Conservation (phyloP, 2,329 filamentous ascomycete genomes). For the Apiospora phragmitis region DNA sequence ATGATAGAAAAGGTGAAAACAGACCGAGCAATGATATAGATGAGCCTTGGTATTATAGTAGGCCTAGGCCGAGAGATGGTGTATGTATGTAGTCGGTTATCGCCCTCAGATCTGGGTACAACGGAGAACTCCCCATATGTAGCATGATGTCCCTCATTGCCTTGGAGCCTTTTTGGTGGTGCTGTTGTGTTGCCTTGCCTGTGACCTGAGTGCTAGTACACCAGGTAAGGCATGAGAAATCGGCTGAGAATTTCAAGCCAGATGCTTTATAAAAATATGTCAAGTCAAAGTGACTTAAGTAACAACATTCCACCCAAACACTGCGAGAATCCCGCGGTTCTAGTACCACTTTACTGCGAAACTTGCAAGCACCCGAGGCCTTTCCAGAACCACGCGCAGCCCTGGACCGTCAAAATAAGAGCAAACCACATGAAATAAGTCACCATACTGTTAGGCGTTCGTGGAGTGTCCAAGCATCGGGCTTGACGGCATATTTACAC, state of each 20-base stretch:
- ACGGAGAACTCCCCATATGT: neutral
- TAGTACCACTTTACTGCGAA: neutral
- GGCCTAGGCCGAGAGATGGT: neutral
- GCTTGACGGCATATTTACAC: neutral
- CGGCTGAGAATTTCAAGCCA: neutral
- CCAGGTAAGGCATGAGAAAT: neutral
- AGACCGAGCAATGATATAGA: neutral
- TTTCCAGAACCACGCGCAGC: neutral
- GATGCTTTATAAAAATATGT: too few relatives aligned
- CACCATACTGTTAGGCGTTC: neutral
- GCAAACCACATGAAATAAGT: neutral
- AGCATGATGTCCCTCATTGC: neutral
- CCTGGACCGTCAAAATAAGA: neutral
- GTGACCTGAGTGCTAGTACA: neutral
- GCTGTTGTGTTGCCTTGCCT: neutral
- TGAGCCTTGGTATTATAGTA: neutral
- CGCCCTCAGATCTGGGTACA: neutral
- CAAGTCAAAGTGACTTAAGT: neutral
- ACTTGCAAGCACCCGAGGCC: too few relatives aligned
- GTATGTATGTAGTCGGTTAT: neutral
- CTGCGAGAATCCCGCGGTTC: neutral
- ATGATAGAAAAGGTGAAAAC: neutral
- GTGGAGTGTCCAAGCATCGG: neutral
- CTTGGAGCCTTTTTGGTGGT: neutral
- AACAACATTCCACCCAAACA: neutral